These are phyloP conservation scores for Apophysomyces ossiformis DNA, from an alignment of 371 early-diverging fungal species.

Conservation along the genomic window DNA sequence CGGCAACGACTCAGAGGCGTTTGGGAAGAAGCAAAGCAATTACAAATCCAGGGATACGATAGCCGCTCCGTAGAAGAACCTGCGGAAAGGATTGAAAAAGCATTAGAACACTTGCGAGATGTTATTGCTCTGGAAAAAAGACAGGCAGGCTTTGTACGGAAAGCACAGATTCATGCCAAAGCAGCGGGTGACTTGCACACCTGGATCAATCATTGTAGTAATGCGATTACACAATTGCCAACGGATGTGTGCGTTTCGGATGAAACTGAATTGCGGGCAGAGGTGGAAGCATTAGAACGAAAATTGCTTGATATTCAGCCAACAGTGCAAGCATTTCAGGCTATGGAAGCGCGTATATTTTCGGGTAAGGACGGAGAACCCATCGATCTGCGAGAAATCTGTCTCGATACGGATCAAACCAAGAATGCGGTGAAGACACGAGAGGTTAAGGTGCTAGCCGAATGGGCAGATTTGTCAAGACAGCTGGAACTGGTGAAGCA, in stretches of 20 bases:
- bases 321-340: constrained; percentile 45
- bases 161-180: constrained; percentile 47
- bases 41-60: constrained; percentile 31
- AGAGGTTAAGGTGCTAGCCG: constrained; percentile 34
- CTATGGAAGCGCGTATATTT: constrained; percentile 39
- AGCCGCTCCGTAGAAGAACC: constrained; percentile 29
- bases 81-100: constrained; percentile 26
- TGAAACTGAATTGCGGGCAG: constrained; percentile 43
- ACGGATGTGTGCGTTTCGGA: constrained; percentile 46
- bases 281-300: constrained; percentile 40
- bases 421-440: constrained; percentile 30
- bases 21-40: constrained; percentile 27
- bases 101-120: constrained; percentile 30
- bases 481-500: constrained; percentile 29
- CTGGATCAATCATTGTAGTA: constrained; percentile 49
- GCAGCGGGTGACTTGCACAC: constrained; percentile 43
- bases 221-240: constrained; percentile 39
- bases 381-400: constrained; percentile 28
- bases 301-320: constrained; percentile 42
- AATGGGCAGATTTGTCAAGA: constrained; percentile 41
- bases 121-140: constrained; percentile 35
- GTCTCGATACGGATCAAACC: constrained; percentile 29
- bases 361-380: constrained; percentile 31
- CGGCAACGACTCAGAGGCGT: constrained; percentile 26
- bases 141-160: constrained; percentile 47